Percentiles rank a stretch among this genome's conserved stretches.
Evolutionary conservation across 805 yeast species (phyloP).

Genomic region (Yamadazyma sp.): DNA sequence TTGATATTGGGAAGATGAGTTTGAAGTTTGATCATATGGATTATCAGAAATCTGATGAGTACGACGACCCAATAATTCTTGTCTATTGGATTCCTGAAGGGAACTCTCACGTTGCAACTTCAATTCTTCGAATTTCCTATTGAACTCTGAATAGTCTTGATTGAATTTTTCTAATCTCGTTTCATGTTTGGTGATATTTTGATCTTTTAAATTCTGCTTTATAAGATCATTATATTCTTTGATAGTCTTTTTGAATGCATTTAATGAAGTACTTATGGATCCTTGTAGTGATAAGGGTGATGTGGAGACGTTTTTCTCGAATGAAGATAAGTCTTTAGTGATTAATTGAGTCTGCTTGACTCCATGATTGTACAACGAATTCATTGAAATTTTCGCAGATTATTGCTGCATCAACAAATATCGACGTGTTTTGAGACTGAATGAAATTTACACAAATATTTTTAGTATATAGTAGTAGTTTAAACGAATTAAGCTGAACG

Average conservation of each 20-base stretch:
- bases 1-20: slow-evolving; percentile 15
- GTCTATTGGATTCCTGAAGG: slow-evolving; percentile 44
- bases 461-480: too few species aligned
- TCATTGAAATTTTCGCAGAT: slow-evolving; percentile 45
- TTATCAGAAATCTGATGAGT: slow-evolving; percentile 39
- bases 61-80: slow-evolving; percentile 56
- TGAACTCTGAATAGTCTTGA: slow-evolving; percentile 43
- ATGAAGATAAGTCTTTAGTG: slow-evolving; percentile 61
- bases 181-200: slow-evolving; percentile 50
- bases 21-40: slow-evolving; percentile 38
- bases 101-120: slow-evolving; percentile 54
- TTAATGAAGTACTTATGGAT: slow-evolving; percentile 74
- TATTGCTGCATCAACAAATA: too few species aligned
- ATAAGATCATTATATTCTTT: slow-evolving; percentile 62
- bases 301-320: slow-evolving; percentile 62
- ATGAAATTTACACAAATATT: too few species aligned
- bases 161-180: slow-evolving; percentile 57
- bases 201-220: slow-evolving; percentile 55
- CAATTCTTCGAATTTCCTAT: slow-evolving; percentile 50
- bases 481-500: too few species aligned
- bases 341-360: slow-evolving; percentile 76
- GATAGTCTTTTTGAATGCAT: slow-evolving; percentile 71
- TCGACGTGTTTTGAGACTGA: too few species aligned
- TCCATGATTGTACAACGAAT: slow-evolving; percentile 86
- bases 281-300: slow-evolving; percentile 78